Evolutionary conservation across 2,329 filamentous ascomycete species (phyloP).

Genomic region (Colletotrichum somersetense): DNA sequence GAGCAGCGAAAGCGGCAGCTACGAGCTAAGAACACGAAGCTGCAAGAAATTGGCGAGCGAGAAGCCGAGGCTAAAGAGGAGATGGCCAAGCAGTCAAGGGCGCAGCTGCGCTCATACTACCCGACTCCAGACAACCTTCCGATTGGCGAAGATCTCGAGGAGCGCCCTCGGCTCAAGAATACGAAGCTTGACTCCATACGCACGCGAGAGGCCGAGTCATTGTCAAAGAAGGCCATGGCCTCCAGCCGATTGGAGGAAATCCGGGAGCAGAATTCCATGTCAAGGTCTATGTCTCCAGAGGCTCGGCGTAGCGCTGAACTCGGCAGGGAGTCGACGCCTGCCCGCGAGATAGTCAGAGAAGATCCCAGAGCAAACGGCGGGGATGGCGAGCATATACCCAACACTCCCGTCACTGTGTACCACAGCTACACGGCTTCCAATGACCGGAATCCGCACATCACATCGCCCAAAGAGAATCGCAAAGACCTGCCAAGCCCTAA

Average conservation of each 20-base stretch:
- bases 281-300: constrained; percentile 59
- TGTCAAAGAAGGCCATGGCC: constrained; percentile 62
- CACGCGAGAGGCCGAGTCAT: constrained; percentile 57
- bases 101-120: constrained; percentile 23
- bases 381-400: constrained; percentile 52
- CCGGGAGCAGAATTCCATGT: constrained; percentile 61
- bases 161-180: constrained; percentile 48
- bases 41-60: constrained; percentile 60
- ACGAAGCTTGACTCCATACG: constrained; percentile 65
- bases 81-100: constrained; percentile 3
- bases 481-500: constrained; percentile 35
- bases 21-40: constrained; percentile 54
- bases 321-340: constrained; percentile 36
- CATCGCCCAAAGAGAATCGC: constrained; percentile 41
- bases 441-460: constrained; percentile 28
- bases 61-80: constrained; percentile 53
- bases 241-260: constrained; percentile 66
- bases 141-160: constrained; percentile 49
- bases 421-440: constrained; percentile 42
- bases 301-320: constrained; percentile 48
- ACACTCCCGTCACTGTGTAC: constrained; percentile 58
- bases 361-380: constrained; percentile 27
- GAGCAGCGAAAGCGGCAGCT: constrained; percentile 23
- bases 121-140: constrained; percentile 54
- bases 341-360: neutral